Base-by-base conservation (phyloP, 768 basidiomycete genomes). In the Collybia mongolica region DNA sequence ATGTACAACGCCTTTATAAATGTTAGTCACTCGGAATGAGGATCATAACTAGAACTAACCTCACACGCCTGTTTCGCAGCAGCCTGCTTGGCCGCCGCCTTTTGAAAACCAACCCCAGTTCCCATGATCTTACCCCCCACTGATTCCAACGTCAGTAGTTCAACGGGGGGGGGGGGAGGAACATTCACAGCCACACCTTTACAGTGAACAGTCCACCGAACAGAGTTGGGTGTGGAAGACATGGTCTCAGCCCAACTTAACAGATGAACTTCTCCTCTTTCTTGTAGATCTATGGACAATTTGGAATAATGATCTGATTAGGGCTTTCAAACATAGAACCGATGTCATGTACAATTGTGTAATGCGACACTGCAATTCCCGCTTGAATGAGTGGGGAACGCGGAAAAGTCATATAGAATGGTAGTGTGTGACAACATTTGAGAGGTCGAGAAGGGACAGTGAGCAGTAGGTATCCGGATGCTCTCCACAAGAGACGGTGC, bases 41-140 rank as follows among this genome's bases (percentile, higher is more conserved):
- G 32, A 32, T 32, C 4, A 9, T 12, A 14, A 3, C 11, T 32
- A 32, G 32, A 32, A 51, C 53, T 39, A 28, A 53, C 60, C 53
- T 60, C 60, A 46, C 53, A 60, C 20, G 57, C 60, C 37, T 58
- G 54, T 37, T 54, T 58, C 11, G 60, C 60, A 29, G 60, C 60
- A 7, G 53, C 51, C 42, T 59, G 57, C 29, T 22, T 55, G n/a
- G 60, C 60, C 12, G 39, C 41, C 4, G 57, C 50, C 49, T 60
- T 60, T 24, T 59, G 60, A 15, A 26, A 9, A 14, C 49, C 57
- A 22, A 54, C 44, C 18, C 60, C 60, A 14, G 46, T 59, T 1
- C 60, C 60, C 47, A 46, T 58, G 5, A 56, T 53, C 42, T 58
- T 57, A 11, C 60, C 60, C 14, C 42, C 28, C 6, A 60, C 57